Evolutionary conservation across 2,329 filamentous ascomycete species (phyloP), one percentile per base, ranked within the genome.

Genomic region (Zalaria sp.): DNA sequence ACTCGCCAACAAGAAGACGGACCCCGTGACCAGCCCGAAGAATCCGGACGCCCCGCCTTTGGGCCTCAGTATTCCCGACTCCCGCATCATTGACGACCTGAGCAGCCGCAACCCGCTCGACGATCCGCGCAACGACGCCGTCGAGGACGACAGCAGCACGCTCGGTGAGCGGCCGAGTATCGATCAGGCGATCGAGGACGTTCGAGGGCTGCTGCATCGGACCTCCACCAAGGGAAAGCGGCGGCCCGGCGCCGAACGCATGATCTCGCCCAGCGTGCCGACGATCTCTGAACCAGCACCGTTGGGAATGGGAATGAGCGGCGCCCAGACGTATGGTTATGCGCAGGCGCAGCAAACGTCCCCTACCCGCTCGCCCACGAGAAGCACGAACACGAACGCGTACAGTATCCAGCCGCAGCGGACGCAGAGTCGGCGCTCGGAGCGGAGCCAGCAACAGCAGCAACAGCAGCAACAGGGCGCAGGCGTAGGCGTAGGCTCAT

Each of bases 1-100:
- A 40, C 66, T 83, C 4, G 81, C 83, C 3, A 48, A 37, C 5
- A 51, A 51, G 41, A 58, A 55, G 36, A 51, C 51, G 27, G 7
- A 32, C 7, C 29, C 29, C 7, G n/a, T 7, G 29, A 4, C 40
- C 38, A 38, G 36, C 34, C 41, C 42, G 7, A 36, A 44, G 4
- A 38, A 38, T 10, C 55, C 52, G 10, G 50, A 53, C 25, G 55
- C 51, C 7, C 59, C 64, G 40, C 61, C 58, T 34, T 51, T 61
- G 4, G 54, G 55, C 35, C 34, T 49, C 47, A 42, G 41, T 18
- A 41, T 43, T 11, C 38, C 49, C 3, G 64, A 69, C 49, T 52
- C 52, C 26, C 50, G 54, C 4, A 65, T 69, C 25, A 65, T 71
- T 37, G 62, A 58, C 28, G 52, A 59, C 2, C 54, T 74, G 34